Evolutionary conservation across 108 stramenopile genomes (phyloP), one percentile per base, ranked within the genome.

Genomic region (Parmales sp.): DNA sequence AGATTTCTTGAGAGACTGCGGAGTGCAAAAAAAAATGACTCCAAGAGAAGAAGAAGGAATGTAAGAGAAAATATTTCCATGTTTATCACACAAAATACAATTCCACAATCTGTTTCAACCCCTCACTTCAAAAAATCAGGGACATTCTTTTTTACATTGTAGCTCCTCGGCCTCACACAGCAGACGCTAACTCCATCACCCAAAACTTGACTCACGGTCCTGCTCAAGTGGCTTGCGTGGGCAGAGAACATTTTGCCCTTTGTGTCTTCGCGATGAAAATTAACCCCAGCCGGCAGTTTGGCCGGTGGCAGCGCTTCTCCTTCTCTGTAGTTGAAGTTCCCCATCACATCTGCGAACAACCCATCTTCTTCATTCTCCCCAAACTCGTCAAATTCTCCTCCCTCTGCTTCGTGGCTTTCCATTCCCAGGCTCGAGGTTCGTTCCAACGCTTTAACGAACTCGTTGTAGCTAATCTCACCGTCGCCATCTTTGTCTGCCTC

Each of bases 401-500:
- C n/a, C n/a, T n/a, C n/a, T n/a, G n/a, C n/a, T n/a, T n/a, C n/a
- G n/a, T n/a, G n/a, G n/a, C n/a, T n/a, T n/a, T 19, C 54, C 16
- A 13, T 34, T 60, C 29, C 54, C 28, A 60, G 29, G 11, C 11
- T 28, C 26, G 29, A 34, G 16, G 29, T 60, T 28, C 31, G 54
- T 34, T 28, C 31, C 11, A 60, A 20, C 3, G 54, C 54, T 34
- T 60, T 60, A 34, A 29, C 54, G 31, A 60, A 60, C 31, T 60
- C 54, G 5, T 18, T 20, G 28, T 60, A 60, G n/a, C n/a, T 19
- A 13, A 60, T 60, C 54, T 60, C 54, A 28, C 54, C 54, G 54
- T 60, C 54, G 2, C 54, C 54, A 16, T 60, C 54, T 28, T 34
- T 60, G 26, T 60, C 54, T 18, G 54, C 26, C 31, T 60, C 54